Evolutionary conservation across 2,329 filamentous ascomycete genomes (phyloP).

Genomic region (Pyrenophora tritici-repentis): DNA sequence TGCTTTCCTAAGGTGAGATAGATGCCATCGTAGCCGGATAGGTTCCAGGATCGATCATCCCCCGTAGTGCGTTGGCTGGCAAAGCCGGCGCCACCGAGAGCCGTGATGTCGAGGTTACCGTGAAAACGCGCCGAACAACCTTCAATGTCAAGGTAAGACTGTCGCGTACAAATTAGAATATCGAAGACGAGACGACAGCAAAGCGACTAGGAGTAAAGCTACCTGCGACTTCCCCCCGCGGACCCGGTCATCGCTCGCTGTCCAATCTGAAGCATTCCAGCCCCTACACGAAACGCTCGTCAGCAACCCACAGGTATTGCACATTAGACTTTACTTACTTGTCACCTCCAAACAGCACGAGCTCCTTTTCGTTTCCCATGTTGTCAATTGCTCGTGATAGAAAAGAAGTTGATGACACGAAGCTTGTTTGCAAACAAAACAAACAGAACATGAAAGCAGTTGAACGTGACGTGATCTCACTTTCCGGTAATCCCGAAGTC

Average conservation of each 20-base stretch:
- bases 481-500: slow-evolving; percentile 1
- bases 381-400: slow-evolving; percentile 1
- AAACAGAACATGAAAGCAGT: neutral
- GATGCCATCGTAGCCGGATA: slow-evolving; percentile 67
- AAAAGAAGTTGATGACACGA: slow-evolving; percentile 1
- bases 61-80: slow-evolving; percentile 73
- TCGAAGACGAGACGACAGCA: too few relatives aligned
- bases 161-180: neutral
- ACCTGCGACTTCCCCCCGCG: slow-evolving; percentile 70
- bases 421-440: neutral
- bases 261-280: slow-evolving; percentile 68
- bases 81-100: slow-evolving; percentile 80
- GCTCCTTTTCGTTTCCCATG: slow-evolving; percentile 28
- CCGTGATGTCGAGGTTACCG: slow-evolving; percentile 72
- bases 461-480: slow-evolving; percentile 13
- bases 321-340: slow-evolving; percentile 21
- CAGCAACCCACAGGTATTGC: neutral
- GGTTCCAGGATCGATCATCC: slow-evolving; percentile 64
- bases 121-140: slow-evolving; percentile 59
- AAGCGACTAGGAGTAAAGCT: slow-evolving; percentile 8
- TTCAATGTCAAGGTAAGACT: slow-evolving; percentile 56
- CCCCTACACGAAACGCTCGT: slow-evolving; percentile 48
- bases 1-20: slow-evolving; percentile 57
- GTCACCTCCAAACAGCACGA: slow-evolving; percentile 38
- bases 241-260: slow-evolving; percentile 74